Percentiles rank a stretch among this genome's conserved stretches.
Evolutionary conservation across 2,329 filamentous ascomycete species (phyloP).

Genomic region (Chaetomiaceae sp.): DNA sequence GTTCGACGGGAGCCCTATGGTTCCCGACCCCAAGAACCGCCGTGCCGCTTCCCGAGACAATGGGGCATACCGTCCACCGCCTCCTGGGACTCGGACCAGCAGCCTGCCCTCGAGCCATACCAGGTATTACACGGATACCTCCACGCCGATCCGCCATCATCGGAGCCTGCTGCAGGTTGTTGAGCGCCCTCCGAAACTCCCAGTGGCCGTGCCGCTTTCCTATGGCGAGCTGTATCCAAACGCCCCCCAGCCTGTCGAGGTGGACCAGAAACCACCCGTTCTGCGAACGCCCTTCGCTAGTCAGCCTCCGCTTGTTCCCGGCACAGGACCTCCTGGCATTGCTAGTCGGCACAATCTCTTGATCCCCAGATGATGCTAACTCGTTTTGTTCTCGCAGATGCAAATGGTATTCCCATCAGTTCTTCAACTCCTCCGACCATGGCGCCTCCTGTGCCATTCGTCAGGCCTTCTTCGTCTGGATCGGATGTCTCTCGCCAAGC

Average conservation of each 20-base stretch:
- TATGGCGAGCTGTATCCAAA: constrained; percentile 44
- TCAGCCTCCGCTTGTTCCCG: constrained; percentile 34
- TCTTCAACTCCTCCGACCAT: constrained; percentile 39
- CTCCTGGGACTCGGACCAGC: constrained; percentile 32
- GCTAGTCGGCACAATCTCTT: constrained; percentile 15
- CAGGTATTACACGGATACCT: constrained; percentile 32
- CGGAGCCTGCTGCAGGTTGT: constrained; percentile 54
- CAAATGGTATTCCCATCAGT: constrained; percentile 34
- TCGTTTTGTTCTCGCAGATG: constrained; percentile 32
- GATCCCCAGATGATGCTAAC: constrained; percentile 37
- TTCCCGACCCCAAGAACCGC: constrained; percentile 14
- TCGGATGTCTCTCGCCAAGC: constrained; percentile 31
- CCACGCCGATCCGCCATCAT: constrained; percentile 35
- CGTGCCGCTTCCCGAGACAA: constrained; percentile 20
- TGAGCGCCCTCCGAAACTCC: constrained; percentile 44
- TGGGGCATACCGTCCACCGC: constrained; percentile 22
- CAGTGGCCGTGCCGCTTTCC: constrained; percentile 39
- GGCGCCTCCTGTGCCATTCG: constrained; percentile 38
- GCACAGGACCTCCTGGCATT: constrained; percentile 23
- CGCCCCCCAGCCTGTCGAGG: constrained; percentile 10
- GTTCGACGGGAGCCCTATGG: constrained; percentile 38
- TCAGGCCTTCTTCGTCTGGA: constrained; percentile 34
- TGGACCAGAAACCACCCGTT: constrained; percentile 8
- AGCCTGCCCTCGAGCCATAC: constrained; percentile 29
- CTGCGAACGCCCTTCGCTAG: constrained; percentile 24